Evolutionary conservation across 225 moss, liverwort and hornwort genomes (phyloP), one percentile per base, ranked within the genome.

Genomic region (Takakia lepidozioides): DNA sequence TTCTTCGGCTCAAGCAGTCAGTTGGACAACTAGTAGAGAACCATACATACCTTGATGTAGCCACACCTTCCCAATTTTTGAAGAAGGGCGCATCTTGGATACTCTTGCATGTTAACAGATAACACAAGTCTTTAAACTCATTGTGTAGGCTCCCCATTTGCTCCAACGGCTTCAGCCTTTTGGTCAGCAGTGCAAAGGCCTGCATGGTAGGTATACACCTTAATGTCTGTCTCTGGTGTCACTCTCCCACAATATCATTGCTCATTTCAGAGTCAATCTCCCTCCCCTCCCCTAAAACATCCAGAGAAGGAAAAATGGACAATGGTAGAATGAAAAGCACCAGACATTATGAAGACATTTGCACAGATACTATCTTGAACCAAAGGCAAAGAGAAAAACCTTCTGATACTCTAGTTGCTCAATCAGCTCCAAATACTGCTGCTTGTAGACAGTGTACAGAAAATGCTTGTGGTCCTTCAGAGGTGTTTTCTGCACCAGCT

Each of bases 351-450:
- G 11, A 21, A 11, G 16, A 1, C 16, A 11, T 2, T 15, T n/a
- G 11, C 46, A 3, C 20, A 11, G 21, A n/a, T n/a, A n/a, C n/a
- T n/a, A n/a, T n/a, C n/a, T n/a, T n/a, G n/a, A n/a, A n/a, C n/a
- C n/a, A 11, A 11, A 32, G 32, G 32, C 8, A 11, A 32, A 11
- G 32, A 32, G 0, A 32, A 32, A 11, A 32, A 85, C 91, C 79
- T 92, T 92, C 16, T 92, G 84, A 61, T 87, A 84, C 60, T 92
- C 92, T 59, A 76, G 71, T 68, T 87, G 84, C 68, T 92, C 92
- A 36, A 87, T 92, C 30, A 82, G 74, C 65, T 92, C 92, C 59
- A 85, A 64, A 40, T 87, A 87, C 58, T 87, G 92, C 73, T 87
- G 84, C 75, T 92, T 92, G 36, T 84, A 82, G 37, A 87, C 78